Base-by-base conservation (phyloP, 1,284 basidiomycete genomes). In the Ganoderma leucocontextum region DNA sequence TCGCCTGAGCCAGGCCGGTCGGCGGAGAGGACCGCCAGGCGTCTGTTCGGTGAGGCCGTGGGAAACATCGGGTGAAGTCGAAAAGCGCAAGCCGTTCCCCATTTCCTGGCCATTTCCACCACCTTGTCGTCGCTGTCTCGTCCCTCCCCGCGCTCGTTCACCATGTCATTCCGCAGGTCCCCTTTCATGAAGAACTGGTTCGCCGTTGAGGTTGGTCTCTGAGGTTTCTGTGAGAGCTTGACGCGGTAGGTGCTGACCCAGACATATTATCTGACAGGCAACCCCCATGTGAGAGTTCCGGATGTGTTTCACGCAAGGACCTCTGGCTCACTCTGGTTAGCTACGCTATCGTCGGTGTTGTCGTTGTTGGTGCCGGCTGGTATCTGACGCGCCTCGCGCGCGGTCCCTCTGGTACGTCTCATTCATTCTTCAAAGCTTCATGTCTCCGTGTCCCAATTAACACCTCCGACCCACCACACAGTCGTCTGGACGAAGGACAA, bases 401-500 rank as follows among this genome's bases (percentile, higher is more conserved):
- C 57, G 91, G 92, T 52, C 90, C 93, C 41, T 83, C 80, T 53
- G 84, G 93, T 94, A 77, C 78, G 89, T 81, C 19, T n/a, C 13
- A 58, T 52, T 60, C 22, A 29, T 29, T 29, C 29, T 29, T 29
- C 29, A 29, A 29, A 29, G 29, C 29, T 35, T 62, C 15, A 12
- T 25, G 12, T 17, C 39, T 12, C 13, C 52, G 36, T 38, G 29
- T 49, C 52, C 36, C 13, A 13, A 39, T 61, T 12, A 29, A 12
- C 6, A 60, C 63, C 19, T 60, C 57, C 22, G 22, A 55, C 49
- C 25, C 41, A 17, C 44, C 59, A 35, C 70, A 2, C 71, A 94
- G 93, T 95, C 70, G 82, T 94, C 76, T 95, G 93, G 93, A 89
- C 91, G 58, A 92, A 89, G 82, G 82, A 75, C 77, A 95, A 95